Evolutionary conservation across 495 filamentous ascomycete genomes (phyloP).

Genomic region (Coniosporium apollinis): DNA sequence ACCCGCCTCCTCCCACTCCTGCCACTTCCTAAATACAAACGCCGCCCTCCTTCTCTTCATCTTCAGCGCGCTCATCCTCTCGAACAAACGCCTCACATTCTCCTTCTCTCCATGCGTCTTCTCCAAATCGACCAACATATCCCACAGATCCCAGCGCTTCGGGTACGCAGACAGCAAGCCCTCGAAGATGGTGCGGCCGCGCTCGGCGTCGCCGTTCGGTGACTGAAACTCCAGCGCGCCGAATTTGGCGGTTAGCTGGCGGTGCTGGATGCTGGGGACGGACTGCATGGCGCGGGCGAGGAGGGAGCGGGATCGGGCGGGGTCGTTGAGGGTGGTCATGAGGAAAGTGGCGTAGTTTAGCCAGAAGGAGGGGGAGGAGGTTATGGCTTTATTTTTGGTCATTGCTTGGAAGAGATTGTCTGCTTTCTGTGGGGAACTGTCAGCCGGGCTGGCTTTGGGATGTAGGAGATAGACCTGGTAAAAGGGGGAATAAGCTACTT

Average conservation of each 20-base stretch:
- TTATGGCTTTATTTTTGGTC: slow-evolving; percentile 67
- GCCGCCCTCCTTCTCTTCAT: slow-evolving; percentile 22
- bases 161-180: slow-evolving; percentile 68
- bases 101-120: slow-evolving; percentile 29
- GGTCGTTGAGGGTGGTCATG: slow-evolving; percentile 46
- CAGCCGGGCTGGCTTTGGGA: too few relatives aligned
- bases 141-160: slow-evolving; percentile 84
- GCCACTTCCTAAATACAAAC: slow-evolving; percentile 23
- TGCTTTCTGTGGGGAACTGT: slow-evolving; percentile 49
- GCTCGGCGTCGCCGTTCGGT: slow-evolving; percentile 67
- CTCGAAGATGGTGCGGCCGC: slow-evolving; percentile 88
- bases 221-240: slow-evolving; percentile 81
- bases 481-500: slow-evolving; percentile 16
- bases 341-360: slow-evolving; percentile 92
- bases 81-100: slow-evolving; percentile 57
- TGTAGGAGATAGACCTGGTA: slow-evolving; percentile 4
- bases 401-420: slow-evolving; percentile 74
- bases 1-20: slow-evolving; percentile 21
- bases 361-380: slow-evolving; percentile 60
- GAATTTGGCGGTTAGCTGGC: slow-evolving; percentile 69
- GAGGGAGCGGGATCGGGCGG: slow-evolving; percentile 58
- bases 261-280: slow-evolving; percentile 51
- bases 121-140: slow-evolving; percentile 76
- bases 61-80: slow-evolving; percentile 56
- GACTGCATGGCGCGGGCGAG: slow-evolving; percentile 79